These are phyloP conservation scores for Mimosa pudica DNA, from an alignment of 306 rosid species.

Conservation along the genomic window DNA sequence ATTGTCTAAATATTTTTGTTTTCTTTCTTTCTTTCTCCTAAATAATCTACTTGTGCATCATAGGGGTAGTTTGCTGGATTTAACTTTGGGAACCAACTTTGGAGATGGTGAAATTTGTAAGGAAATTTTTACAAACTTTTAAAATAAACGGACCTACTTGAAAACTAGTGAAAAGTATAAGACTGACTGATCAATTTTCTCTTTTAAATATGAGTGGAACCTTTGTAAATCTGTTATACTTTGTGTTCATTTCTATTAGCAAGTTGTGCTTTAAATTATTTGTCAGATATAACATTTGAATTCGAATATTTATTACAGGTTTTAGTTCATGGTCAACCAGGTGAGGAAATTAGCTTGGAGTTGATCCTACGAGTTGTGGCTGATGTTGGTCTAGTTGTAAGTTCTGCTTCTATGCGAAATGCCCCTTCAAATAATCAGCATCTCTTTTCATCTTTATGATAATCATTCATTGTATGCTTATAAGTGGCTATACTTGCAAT, in stretches of 20 bases:
- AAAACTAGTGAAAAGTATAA: not conserved
- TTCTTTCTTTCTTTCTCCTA: not conserved
- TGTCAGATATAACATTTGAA: slow-evolving; percentile 21
- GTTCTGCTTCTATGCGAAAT: slow-evolving; percentile 31
- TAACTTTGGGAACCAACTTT: not conserved
- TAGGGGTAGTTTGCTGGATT: not conserved
- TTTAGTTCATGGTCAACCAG: slow-evolving; percentile 82
- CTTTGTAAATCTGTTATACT: not conserved
- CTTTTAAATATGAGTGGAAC: slow-evolving; percentile 1
- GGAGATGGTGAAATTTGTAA: not conserved
- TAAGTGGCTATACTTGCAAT: slow-evolving; percentile 19
- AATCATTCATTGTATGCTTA: slow-evolving; percentile 3
- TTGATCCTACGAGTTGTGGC: slow-evolving; percentile 94
- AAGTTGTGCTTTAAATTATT: slow-evolving; percentile 25
- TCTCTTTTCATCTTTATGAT: slow-evolving; percentile 6
- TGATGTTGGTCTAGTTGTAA: slow-evolving; percentile 81
- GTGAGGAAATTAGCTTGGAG: slow-evolving; percentile 96
- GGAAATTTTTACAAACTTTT: not conserved
- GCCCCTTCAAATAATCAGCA: slow-evolving; percentile 6
- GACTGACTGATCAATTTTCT: not conserved
- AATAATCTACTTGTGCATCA: not conserved
- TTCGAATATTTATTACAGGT: slow-evolving; percentile 52
- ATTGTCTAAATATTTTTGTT: no score
- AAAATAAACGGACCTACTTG: not conserved
- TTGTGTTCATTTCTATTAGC: slow-evolving; percentile 17